These are phyloP conservation scores for Metschnikowia drakensbergensis DNA, from an alignment of 805 yeast genomes.

Conservation along the genomic window DNA sequence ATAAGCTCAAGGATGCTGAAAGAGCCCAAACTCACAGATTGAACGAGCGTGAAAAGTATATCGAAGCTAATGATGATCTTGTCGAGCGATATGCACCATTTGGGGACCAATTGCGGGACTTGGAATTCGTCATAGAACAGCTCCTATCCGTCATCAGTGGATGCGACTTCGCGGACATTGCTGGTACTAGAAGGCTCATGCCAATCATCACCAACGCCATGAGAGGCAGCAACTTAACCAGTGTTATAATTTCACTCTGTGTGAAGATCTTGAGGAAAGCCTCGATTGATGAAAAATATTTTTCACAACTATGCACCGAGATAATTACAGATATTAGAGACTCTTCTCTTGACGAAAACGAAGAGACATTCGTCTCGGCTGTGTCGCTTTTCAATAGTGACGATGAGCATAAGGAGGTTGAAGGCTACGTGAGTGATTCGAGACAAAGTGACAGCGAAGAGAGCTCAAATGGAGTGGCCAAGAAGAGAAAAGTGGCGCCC, in stretches of 20 bases:
- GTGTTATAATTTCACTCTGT: conserved; percentile 49
- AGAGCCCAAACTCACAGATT: conserved; percentile 13
- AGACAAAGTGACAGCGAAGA: conserved; percentile 23
- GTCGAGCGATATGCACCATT: conserved; percentile 25
- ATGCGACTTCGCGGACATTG: conserved; percentile 86
- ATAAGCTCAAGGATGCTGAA: conserved; percentile 8
- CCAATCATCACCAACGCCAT: conserved; percentile 47
- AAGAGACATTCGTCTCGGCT: conserved; percentile 27
- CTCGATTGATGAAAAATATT: conserved; percentile 79
- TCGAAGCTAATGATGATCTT: conserved; percentile 11
- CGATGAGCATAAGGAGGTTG: conserved; percentile 23
- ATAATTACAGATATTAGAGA: conserved; percentile 82
- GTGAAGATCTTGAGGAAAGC: conserved; percentile 64
- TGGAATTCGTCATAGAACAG: conserved; percentile 74
- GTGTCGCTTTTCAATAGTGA: conserved; percentile 21
- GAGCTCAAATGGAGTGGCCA: conserved; percentile 29
- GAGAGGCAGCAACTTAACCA: conserved; percentile 54
- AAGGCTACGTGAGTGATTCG: conserved; percentile 22
- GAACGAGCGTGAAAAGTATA: conserved; percentile 11
- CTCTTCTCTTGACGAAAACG: conserved; percentile 43
- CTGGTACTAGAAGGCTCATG: conserved; percentile 78
- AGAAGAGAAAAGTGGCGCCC: conserved; percentile 36
- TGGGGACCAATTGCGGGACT: conserved; percentile 49
- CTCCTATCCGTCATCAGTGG: conserved; percentile 60
- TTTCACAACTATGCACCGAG: conserved; percentile 80